Percentiles rank a stretch among this genome's conserved stretches.
Conservation (phyloP, 2,329 filamentous ascomycete species). For the Rhytidhysteron rufulum region DNA sequence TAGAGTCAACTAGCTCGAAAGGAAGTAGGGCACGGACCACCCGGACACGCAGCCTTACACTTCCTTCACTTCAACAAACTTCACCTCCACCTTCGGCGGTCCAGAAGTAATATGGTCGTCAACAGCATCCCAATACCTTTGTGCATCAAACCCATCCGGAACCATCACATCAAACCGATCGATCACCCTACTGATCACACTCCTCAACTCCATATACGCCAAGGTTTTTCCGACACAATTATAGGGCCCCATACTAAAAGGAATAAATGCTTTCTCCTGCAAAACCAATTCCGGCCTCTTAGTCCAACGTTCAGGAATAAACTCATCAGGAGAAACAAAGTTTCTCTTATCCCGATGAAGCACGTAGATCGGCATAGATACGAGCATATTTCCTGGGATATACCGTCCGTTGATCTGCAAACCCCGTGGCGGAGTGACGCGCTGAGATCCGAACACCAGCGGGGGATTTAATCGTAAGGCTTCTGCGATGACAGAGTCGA, state of each 20-base stretch:
- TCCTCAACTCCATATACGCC: constrained; percentile 60
- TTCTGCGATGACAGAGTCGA: constrained; percentile 23
- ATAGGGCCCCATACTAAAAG: constrained; percentile 62
- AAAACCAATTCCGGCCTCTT: constrained; percentile 4
- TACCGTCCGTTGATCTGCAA: constrained; percentile 2
- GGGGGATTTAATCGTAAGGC: not conserved
- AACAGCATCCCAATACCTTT: not conserved
- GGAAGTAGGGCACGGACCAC: too few relatives aligned
- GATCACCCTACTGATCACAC: constrained; percentile 49
- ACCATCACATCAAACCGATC: constrained; percentile 52
- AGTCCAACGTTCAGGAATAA: constrained; percentile 4
- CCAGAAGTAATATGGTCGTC: not conserved
- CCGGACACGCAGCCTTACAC: too few relatives aligned
- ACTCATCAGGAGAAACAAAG: constrained; percentile 4
- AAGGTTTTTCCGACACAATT: constrained; percentile 64
- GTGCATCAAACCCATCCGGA: not conserved
- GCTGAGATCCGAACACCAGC: constrained; percentile 6
- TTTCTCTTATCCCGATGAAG: constrained; percentile 7
- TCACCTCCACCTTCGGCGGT: not conserved
- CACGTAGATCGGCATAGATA: constrained; percentile 4
- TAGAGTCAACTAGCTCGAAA: too few relatives aligned
- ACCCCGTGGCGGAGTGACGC: constrained; percentile 17
- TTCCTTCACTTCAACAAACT: too few relatives aligned
- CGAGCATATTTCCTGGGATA: constrained; percentile 6
- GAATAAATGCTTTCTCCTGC: constrained; percentile 58